These are phyloP conservation scores for Blepharisma stoltei DNA, from an alignment of 73 alveolate genomes.

Conservation along the genomic window DNA sequence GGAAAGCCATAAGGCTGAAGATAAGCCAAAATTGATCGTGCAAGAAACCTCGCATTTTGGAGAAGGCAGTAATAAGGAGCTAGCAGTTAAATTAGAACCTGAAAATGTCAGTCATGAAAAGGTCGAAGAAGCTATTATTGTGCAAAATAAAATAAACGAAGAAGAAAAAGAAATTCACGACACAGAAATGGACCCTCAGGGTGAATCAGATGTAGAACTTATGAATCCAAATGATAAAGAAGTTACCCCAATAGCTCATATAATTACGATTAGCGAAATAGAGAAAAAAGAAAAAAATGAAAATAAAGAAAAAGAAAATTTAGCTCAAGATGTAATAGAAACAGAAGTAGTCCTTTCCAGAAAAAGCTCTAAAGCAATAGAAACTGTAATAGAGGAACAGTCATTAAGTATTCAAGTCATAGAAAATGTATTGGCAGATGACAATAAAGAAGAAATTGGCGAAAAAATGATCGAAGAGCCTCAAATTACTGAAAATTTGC, in stretches of 20 bases:
- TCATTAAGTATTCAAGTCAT: no score
- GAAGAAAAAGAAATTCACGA: background rate
- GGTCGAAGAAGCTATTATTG: background rate
- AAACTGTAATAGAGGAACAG: no score
- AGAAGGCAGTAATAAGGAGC: no score
- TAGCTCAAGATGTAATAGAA: background rate
- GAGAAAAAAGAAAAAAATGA: background rate
- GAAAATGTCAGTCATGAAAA: background rate
- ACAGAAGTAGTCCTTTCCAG: no score
- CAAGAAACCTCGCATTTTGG: no score
- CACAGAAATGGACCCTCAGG: background rate
- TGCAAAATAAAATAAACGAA: background rate
- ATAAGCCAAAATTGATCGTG: no score
- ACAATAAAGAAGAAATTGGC: no score
- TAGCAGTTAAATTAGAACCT: background rate
- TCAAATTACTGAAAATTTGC: no score
- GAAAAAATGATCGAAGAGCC: no score
- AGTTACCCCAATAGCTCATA: background rate
- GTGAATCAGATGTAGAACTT: background rate
- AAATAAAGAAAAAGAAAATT: background rate
- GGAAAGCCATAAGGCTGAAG: no score
- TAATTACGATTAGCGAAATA: background rate
- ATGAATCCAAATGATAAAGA: background rate
- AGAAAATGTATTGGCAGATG: no score
- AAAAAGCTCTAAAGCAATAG: no score